Evolutionary conservation across 2,329 filamentous ascomycete genomes (phyloP), one percentile per base, ranked within the genome.

Genomic region (Teratosphaeriaceae sp.): DNA sequence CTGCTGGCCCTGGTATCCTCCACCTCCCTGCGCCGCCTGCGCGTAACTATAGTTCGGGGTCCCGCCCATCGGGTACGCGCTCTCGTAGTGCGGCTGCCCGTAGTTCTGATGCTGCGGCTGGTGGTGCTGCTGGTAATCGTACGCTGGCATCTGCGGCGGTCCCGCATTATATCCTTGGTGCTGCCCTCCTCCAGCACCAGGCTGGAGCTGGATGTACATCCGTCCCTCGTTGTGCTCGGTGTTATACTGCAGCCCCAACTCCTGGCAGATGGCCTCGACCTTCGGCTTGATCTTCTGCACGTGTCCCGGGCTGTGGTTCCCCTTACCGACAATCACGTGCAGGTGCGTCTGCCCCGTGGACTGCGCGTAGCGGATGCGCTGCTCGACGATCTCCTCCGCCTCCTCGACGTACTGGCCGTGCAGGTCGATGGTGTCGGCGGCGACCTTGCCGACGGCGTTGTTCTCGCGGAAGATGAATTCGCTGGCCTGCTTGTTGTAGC

Each of bases 381-480:
- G 75, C 68, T 90, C 86, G 18, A 97, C 72, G 44, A 96, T 92
- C 51, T 87, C 79, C 71, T 95, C 88, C 4, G 92, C 92, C 70
- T 97, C 92, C 63, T 95, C 87, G 46, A 95, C 89, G 58, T 84
- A 96, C 61, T 94, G 85, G 2, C 92, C 92, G 65, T 98, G 92
- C 37, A 98, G 74, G 67, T 98, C 92, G 56, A 98, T 89, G 7
- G 85, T 88, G 66, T 97, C 90, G 30, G 73, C 72, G 13, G 79
- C 75, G 8, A 94, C 84, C 48, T 84, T 80, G 15, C 80, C 85
- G 2, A 73, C 65, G 16, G 85, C 82, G 63, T 97, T 97, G 72
- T 96, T 96, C 69, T 90, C 88, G 30, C 88, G 83, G 72, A 98
- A 96, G 62, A 97, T 97, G 66, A 79, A 94, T 46, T 96, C 86